phyloP scores from a whole-genome alignment of 257 asterid species.

The Lantana camara region DNA sequence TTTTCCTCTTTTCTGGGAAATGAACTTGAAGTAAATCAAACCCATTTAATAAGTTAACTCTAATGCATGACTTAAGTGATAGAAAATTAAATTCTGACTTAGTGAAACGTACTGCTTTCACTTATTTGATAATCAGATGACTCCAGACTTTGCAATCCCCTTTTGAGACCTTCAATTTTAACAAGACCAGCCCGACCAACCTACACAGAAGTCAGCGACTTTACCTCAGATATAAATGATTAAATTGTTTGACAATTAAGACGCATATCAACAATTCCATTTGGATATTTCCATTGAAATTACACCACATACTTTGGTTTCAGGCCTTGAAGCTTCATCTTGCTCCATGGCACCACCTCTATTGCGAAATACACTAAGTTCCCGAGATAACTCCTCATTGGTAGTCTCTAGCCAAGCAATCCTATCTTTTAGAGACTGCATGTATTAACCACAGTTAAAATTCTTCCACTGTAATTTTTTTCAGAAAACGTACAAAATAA shows the following conservation, averaged over 20 bases:
- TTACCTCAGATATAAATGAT: neutral
- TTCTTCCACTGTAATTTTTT: neutral
- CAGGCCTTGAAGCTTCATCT: constrained; percentile 32
- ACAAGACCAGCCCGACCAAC: constrained; percentile 38
- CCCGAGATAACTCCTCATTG: constrained; percentile 59
- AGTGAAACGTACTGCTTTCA: constrained; percentile 51
- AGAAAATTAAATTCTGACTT: constrained; percentile 15
- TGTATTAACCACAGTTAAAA: constrained; percentile 14
- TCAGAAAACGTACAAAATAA: neutral
- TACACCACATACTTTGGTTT: constrained; percentile 43
- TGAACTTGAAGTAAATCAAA: no score
- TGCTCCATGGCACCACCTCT: constrained; percentile 46
- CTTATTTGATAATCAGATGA: constrained; percentile 69
- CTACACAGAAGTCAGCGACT: constrained; percentile 40
- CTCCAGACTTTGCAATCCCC: constrained; percentile 71
- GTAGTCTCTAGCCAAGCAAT: constrained; percentile 68
- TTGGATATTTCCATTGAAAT: neutral
- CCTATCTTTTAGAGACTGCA: constrained; percentile 63
- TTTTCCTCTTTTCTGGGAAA: neutral
- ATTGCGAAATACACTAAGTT: constrained; percentile 57
- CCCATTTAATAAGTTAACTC: neutral
- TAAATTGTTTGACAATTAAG: neutral
- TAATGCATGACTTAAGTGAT: neutral
- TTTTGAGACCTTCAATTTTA: constrained; percentile 60
- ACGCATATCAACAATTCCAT: neutral